phyloP scores from a whole-genome alignment of 164 flowering plant species.

The Amborella trichopoda region DNA sequence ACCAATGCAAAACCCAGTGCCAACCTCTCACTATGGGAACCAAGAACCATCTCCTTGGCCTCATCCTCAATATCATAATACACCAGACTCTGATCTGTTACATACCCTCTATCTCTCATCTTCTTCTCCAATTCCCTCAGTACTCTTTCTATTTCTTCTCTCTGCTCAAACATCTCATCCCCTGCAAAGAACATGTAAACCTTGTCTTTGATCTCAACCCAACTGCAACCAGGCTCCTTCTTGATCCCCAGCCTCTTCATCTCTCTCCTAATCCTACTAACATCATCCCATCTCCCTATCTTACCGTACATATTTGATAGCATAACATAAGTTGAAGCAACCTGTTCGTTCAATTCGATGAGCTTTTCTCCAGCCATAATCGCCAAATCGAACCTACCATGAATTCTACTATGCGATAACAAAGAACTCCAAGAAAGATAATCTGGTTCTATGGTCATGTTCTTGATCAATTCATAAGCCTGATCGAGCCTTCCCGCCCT shows the following conservation, averaged over 20 bases:
- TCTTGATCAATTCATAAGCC: constrained; percentile 10
- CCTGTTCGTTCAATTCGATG: constrained; percentile 6
- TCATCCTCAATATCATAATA: constrained; percentile 52
- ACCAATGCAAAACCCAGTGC: constrained; percentile 77
- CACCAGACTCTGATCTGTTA: constrained; percentile 52
- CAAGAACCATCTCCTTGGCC: constrained; percentile 50
- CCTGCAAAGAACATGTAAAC: constrained; percentile 15
- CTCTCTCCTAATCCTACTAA: constrained; percentile 11
- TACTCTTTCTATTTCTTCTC: constrained; percentile 3
- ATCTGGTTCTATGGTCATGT: constrained; percentile 13
- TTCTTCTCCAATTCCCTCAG: constrained; percentile 10
- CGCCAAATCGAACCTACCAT: constrained; percentile 13
- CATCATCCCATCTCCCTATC: constrained; percentile 16
- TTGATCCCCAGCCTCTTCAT: constrained; percentile 15
- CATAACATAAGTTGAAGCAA: constrained; percentile 13
- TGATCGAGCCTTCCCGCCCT: constrained; percentile 14
- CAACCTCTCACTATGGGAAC: constrained; percentile 82
- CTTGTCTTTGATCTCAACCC: constrained; percentile 12
- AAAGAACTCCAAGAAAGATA: constrained; percentile 15
- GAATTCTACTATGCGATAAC: constrained; percentile 14
- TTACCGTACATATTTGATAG: constrained; percentile 17
- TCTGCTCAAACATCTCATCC: constrained; percentile 7
- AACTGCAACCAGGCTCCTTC: constrained; percentile 18
- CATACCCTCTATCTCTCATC: constrained; percentile 65
- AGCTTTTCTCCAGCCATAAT: constrained; percentile 12